A percentile compares a stretch with the other conserved stretches of the same genome.
Evolutionary conservation across 2,329 filamentous ascomycete species (phyloP).

Genomic region (Fusarium sp.): DNA sequence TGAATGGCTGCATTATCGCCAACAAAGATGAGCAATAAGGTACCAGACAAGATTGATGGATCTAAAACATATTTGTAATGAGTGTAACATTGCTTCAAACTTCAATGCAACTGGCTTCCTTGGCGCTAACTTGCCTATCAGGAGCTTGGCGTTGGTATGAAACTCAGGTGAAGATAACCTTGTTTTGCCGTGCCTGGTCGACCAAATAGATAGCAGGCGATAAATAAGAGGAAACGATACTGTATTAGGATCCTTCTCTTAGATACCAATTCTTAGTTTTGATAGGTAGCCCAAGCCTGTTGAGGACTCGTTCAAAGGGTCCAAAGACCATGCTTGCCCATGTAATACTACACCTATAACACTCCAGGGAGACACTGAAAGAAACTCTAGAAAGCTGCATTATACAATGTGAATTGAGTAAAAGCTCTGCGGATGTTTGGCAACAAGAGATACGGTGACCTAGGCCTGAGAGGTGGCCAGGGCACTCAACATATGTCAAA

Average conservation of each 20-base stretch:
- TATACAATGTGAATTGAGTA: background rate
- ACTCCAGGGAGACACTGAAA: background rate
- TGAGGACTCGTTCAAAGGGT: background rate
- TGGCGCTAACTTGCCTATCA: background rate
- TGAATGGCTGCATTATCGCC: slow-evolving; percentile 15
- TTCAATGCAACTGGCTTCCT: background rate
- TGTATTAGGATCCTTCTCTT: background rate
- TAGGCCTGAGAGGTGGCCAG: background rate
- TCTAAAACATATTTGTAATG: background rate
- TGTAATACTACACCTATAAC: background rate
- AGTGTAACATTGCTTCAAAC: background rate
- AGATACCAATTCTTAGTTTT: background rate
- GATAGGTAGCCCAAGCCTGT: background rate
- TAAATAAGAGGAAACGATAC: background rate
- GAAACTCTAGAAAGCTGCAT: background rate
- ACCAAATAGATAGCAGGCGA: background rate
- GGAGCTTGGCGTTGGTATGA: background rate
- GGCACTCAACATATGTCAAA: background rate
- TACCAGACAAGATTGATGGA: too few species aligned
- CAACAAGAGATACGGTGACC: background rate
- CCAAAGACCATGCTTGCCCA: background rate
- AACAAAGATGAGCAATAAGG: background rate
- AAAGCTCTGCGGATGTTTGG: background rate
- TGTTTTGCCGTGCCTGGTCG: background rate
- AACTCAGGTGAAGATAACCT: background rate